Base-by-base conservation (phyloP, 2,329 filamentous ascomycete genomes). In the Fusarium drepaniforme region DNA sequence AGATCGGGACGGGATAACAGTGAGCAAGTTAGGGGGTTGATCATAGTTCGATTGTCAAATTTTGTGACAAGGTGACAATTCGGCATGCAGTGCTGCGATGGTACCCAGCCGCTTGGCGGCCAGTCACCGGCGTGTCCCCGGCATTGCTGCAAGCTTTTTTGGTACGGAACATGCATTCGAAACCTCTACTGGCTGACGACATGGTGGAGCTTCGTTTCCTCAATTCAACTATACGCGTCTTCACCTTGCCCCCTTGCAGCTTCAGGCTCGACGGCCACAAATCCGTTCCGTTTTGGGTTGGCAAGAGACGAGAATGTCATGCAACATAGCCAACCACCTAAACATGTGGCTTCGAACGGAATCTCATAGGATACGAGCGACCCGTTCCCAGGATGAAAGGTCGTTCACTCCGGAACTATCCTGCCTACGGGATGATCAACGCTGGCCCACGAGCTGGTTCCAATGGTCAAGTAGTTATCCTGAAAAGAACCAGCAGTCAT, bases 261-360 rank as follows among this genome's bases (percentile, higher is more conserved):
- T 66, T 33, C n/a, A 38, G 15, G 25, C n/a, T 65, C 13, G 38
- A 56, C 62, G 51, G 37, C 30, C 13, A 49, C 25, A 33, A 60
- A 37, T 15, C 25, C 53, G 38, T 64, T 59, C 33, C 38, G n/a
- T 30, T 58, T 65, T 46, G 28, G 37, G 37, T 30, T 25, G 37
- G 59, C 16, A 42, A 18, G 23, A 56, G 25, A 33, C 21, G 23
- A 28, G 56, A 4, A 16, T 37, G 18, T 46, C 25, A 13, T 23
- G 56, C 33, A 63, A 62, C 37, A 40, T 11, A 53, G 51, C 66
- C 69, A 73, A 67, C 59, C 66, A 75, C 42, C n/a, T 38, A 16
- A n/a, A 13, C 69, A 70, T 75, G 69, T 70, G 63, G 46, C 38
- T 60, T 28, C 13, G 18, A 16, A 28, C 16, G 44, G n/a, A 64